Base-by-base conservation (phyloP, 2,329 filamentous ascomycete species). In the Colletotrichum sp. region DNA sequence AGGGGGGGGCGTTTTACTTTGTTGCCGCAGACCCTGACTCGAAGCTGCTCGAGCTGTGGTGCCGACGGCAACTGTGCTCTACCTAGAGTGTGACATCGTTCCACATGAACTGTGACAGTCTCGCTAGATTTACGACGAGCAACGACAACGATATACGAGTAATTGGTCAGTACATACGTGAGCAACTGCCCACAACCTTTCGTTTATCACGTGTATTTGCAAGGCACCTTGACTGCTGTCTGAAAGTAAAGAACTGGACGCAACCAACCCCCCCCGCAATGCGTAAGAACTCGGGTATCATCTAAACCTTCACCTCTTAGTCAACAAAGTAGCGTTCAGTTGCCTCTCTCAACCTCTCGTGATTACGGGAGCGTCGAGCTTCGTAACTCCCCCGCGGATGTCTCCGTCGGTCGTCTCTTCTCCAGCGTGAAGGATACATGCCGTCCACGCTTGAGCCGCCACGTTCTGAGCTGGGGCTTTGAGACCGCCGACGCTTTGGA, bases 361-460 rank as follows among this genome's bases (percentile, higher is more conserved):
- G 34, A 38, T 76, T 71, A 7, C 74, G 71, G 38, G 72, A 75
- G 21, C 66, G 71, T 21, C 74, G 71, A 26, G 52, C 61, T 5
- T 71, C 66, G 21, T 60, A 36, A 21, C 60, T n/a, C 66, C 75
- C 65, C 28, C 55, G 72, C 60, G 21, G 66, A 21, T 61, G 26
- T 60, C 74, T 76, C 6, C 71, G 71, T 24, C 74, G 57, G 36
- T 77, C 75, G 60, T 74, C 72, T 61, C 75, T 72, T 36, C 77
- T 71, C 77, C 77, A 78, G 18, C 55, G 75, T 10, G 75, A 78
- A 12, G 77, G 75, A 30, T 78, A 77, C 8, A 74, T 77, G 8
- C 71, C 67, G 15, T 66, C 67, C 24, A 57, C 38, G 24, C 48
- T 26, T 10, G 68, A 55, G 26, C 24, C 30, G 13, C 26, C 75